phyloP scores from a whole-genome alignment of 2,329 filamentous ascomycete species.

The Verticillium albo-atrum region DNA sequence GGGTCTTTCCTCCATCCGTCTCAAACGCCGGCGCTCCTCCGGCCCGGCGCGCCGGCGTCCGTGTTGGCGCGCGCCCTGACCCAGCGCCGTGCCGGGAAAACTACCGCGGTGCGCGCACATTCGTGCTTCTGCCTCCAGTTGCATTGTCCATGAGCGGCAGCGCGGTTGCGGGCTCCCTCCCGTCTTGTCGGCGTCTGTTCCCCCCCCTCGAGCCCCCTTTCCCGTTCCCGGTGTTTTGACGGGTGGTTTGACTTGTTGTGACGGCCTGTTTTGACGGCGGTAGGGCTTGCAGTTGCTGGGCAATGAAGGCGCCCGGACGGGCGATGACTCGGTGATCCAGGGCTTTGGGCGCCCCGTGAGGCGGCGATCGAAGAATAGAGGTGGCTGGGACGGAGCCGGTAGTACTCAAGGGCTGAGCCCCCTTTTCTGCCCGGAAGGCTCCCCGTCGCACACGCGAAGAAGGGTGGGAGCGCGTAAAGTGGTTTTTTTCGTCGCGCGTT shows the following conservation, averaged over 20 bases:
- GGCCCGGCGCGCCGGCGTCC: neutral
- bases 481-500: neutral
- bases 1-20: neutral
- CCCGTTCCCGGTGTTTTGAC: neutral
- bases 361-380: neutral
- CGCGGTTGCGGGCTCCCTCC: neutral
- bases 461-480: neutral
- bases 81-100: neutral
- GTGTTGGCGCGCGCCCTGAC: neutral
- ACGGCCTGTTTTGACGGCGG: neutral
- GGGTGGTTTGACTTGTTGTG: neutral
- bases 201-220: neutral
- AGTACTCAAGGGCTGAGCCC: neutral
- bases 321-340: neutral
- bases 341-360: neutral
- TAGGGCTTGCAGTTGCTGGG: neutral
- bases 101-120: neutral
- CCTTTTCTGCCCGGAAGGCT: neutral
- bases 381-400: neutral
- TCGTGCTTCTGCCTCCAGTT: neutral
- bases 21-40: neutral
- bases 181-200: neutral
- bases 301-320: neutral
- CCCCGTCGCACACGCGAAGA: too few relatives aligned
- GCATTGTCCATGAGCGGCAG: neutral